Evolutionary conservation across 2,329 filamentous ascomycete genomes (phyloP), one percentile per base, ranked within the genome.

Genomic region (Pleoardoris graminearum): DNA sequence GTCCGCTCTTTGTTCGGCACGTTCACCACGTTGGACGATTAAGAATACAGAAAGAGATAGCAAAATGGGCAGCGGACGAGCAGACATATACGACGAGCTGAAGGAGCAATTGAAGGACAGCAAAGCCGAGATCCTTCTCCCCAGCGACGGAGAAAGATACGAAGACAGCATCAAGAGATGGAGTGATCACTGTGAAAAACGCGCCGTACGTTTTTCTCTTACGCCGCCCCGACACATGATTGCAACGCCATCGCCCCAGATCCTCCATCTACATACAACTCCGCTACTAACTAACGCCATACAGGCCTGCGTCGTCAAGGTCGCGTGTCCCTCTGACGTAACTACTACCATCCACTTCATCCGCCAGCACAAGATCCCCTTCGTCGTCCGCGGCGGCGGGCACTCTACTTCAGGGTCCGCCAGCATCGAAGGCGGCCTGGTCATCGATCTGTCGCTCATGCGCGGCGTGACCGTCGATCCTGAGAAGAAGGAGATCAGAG

Each of bases 401-500:
- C 83, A 85, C 66, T 81, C 79, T 1, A 82, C 82, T 0, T 75
- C 76, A 1, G 81, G 80, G 5, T 73, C 77, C 1, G 79, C 77
- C 2, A 80, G 79, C 1, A 78, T 78, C 1, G 63, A 77, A 35
- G 77, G 79, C 7, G 83, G 82, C 4, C 73, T 86, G 21, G 76
- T 85, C 8, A 77, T 86, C 47, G 81, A 85, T 61, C 74, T 86
- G 6, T 71, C 73, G 1, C 70, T 75, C 23, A 79, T 86, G 77
- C 72, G 77, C 2, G 62, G 69, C 2, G 80, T 85, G 4, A 69
- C 64, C 0, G 79, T 85, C 16, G 76, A 85, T 48, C 21, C 66
- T 0, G 66, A 71, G 1, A 72, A 70, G 8, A 72, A 77, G 55
- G 79, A 76, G 1, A 75, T 84, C 47, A 74, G 68, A 0, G 79